Conservation (phyloP, 2,329 filamentous ascomycete genomes). For the Amesomyces nigricolor region DNA sequence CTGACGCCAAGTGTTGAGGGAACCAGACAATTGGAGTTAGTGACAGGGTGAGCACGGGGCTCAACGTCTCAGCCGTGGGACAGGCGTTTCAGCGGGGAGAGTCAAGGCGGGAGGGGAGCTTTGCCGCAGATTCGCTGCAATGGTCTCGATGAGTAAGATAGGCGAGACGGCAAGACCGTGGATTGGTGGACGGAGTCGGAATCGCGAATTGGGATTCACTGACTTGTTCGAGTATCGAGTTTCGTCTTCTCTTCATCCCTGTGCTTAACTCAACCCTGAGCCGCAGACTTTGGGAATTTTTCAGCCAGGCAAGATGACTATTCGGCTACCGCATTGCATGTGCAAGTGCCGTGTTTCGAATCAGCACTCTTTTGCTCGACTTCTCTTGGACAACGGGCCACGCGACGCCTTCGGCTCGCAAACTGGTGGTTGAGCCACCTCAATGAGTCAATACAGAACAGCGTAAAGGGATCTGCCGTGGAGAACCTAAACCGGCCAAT, state of each 20-base stretch:
- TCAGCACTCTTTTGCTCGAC: too few relatives aligned
- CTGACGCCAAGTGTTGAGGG: conserved; percentile 2
- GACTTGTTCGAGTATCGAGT: not conserved
- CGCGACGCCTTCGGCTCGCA: too few relatives aligned
- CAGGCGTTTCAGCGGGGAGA: conserved; percentile 10
- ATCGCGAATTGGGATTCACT: too few relatives aligned
- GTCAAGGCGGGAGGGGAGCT: not conserved
- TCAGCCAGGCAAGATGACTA: too few relatives aligned
- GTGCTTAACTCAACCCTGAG: not conserved
- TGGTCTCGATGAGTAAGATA: not conserved
- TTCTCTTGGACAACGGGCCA: too few relatives aligned
- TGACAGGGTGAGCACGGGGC: conserved; percentile 4
- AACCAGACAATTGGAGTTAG: not conserved
- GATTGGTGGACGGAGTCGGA: not conserved
- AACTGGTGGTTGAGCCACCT: too few relatives aligned
- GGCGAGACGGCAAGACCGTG: not conserved
- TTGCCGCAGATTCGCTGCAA: not conserved
- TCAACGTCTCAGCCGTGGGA: conserved; percentile 11
- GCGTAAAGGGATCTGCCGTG: too few relatives aligned
- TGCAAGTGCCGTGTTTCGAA: too few relatives aligned
- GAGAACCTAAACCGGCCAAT: too few relatives aligned
- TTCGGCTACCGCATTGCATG: too few relatives aligned
- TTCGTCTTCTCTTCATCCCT: not conserved
- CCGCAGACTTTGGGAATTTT: too few relatives aligned
- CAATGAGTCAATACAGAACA: too few relatives aligned